Evolutionary conservation across 108 stramenopile genomes (phyloP).

Genomic region (Pseudonitzschia delicatissima): DNA sequence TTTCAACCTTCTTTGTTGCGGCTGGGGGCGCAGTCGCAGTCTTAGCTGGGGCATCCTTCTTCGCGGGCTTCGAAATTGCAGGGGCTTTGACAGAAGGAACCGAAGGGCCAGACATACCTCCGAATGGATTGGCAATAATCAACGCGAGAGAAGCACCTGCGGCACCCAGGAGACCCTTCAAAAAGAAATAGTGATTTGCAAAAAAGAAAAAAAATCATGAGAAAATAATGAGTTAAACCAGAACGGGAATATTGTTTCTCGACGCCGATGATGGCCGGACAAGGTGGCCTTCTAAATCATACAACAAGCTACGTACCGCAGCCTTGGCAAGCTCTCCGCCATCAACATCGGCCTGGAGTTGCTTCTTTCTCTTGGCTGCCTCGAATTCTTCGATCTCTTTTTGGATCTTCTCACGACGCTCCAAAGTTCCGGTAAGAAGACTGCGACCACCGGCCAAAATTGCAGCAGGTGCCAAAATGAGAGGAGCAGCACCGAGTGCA

Average conservation of each 20-base stretch:
- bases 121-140: constrained; percentile 52
- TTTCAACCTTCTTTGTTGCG: constrained; percentile 31
- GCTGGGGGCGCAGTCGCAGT: constrained; percentile 16
- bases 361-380: constrained; percentile 43
- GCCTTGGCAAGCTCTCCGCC: constrained; percentile 57
- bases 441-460: constrained; percentile 64
- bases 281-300: not conserved
- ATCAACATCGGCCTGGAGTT: constrained; percentile 47
- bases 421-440: constrained; percentile 51
- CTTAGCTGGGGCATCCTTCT: constrained; percentile 17
- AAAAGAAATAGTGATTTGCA: not conserved
- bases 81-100: constrained; percentile 2
- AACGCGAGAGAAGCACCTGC: constrained; percentile 57
- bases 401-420: constrained; percentile 67
- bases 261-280: not conserved
- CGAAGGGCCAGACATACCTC: not conserved
- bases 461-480: constrained; percentile 56
- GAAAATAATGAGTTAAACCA: constrained; percentile 1
- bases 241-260: not conserved
- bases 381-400: constrained; percentile 63
- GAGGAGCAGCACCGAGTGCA: constrained; percentile 80
- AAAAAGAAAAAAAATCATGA: constrained; percentile 4
- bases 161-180: constrained; percentile 68
- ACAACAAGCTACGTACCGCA: constrained; percentile 67
- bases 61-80: constrained; percentile 1